Conservation (phyloP, 2,329 filamentous ascomycete genomes). For the Sporothrix schenckii region DNA sequence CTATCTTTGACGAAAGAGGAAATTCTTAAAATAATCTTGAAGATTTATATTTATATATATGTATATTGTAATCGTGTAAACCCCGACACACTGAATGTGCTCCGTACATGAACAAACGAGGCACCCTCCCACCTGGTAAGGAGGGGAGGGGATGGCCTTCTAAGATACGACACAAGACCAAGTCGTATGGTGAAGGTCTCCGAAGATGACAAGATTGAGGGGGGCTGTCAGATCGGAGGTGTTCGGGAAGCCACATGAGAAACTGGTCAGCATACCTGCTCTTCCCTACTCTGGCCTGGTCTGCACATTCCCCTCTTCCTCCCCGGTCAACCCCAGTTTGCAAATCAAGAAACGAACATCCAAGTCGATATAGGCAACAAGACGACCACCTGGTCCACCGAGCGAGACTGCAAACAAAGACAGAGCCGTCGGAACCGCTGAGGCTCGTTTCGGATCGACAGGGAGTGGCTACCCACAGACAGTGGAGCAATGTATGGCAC, state of each 20-base stretch:
- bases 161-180: background rate
- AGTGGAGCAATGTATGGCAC: background rate
- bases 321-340: background rate
- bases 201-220: background rate
- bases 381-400: background rate
- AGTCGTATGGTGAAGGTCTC: background rate
- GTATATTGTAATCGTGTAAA: background rate
- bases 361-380: background rate
- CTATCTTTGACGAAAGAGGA: constrained; percentile 6
- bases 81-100: too few species aligned
- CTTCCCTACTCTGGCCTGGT: background rate
- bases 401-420: background rate
- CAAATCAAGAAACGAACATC: constrained; percentile 7
- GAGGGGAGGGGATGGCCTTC: background rate
- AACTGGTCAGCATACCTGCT: constrained; percentile 27
- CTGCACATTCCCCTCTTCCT: background rate
- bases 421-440: background rate
- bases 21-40: background rate
- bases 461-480: constrained; percentile 9
- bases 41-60: background rate
- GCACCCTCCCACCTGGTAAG: background rate
- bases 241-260: constrained; percentile 30
- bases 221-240: background rate
- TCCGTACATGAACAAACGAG: background rate
- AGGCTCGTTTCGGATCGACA: constrained; percentile 11